A percentile compares a stretch with the other conserved stretches of the same genome.
Evolutionary conservation across 2,329 filamentous ascomycete species (phyloP).

Genomic region (Fusarium sp.): DNA sequence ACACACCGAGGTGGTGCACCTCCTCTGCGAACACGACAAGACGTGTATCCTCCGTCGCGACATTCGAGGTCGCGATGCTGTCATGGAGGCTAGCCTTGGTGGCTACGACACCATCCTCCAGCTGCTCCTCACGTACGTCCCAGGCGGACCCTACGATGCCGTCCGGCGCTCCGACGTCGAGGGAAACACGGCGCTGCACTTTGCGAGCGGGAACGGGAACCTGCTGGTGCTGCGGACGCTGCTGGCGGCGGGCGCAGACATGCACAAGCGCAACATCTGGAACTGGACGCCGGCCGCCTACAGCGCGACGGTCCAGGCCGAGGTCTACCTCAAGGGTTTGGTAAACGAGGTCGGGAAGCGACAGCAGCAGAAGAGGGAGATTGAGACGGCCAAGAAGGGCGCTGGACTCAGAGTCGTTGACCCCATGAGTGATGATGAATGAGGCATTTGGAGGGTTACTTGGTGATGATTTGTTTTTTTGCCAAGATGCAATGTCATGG

Average conservation of each 20-base stretch:
- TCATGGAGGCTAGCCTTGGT: constrained; percentile 72
- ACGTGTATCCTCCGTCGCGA: constrained; percentile 74
- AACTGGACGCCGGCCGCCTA: constrained; percentile 89
- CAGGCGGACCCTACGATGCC: constrained; percentile 63
- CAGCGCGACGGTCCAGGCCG: constrained; percentile 82
- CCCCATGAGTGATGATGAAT: constrained; percentile 50
- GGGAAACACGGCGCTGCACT: constrained; percentile 90
- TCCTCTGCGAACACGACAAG: constrained; percentile 74
- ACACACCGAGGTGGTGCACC: constrained; percentile 78
- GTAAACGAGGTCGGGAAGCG: constrained; percentile 77
- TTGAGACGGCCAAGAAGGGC: constrained; percentile 55
- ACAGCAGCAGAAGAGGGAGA: constrained; percentile 50
- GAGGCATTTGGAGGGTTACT: not conserved
- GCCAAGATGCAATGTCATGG: not conserved
- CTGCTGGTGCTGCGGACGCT: constrained; percentile 81
- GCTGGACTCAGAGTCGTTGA: constrained; percentile 59
- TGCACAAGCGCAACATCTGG: constrained; percentile 77
- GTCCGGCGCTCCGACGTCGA: constrained; percentile 72
- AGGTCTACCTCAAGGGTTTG: constrained; percentile 84
- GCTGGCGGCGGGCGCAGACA: constrained; percentile 81
- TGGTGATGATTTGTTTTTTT: not conserved
- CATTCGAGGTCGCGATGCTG: constrained; percentile 75
- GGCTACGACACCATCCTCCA: constrained; percentile 75
- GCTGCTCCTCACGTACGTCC: constrained; percentile 71
- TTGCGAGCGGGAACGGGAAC: constrained; percentile 85